Conservation (phyloP, 352 stramenopile species). For the Aphanomyces cochlioides region DNA sequence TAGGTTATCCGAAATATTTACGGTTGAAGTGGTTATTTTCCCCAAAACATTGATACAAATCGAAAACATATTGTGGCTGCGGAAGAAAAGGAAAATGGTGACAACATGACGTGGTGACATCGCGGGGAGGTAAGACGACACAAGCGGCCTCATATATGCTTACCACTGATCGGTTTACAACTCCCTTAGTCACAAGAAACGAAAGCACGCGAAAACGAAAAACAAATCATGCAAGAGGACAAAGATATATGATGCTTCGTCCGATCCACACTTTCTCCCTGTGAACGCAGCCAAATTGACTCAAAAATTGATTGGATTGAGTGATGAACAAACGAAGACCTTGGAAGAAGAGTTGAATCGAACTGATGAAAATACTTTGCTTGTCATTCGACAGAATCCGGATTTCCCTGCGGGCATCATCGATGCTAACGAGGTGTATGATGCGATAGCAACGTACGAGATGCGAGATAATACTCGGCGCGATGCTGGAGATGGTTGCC, state of each 20-base stretch:
- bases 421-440: slow-evolving; percentile 18
- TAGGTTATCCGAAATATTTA: no score
- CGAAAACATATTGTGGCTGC: not conserved
- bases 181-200: slow-evolving; percentile 20
- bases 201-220: slow-evolving; percentile 21
- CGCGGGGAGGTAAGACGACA: slow-evolving; percentile 15
- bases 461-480: slow-evolving; percentile 14
- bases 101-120: slow-evolving; percentile 11
- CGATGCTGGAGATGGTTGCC: slow-evolving; percentile 20
- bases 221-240: slow-evolving; percentile 20
- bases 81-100: slow-evolving; percentile 1
- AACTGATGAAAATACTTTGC: slow-evolving; percentile 11
- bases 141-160: not conserved
- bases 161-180: slow-evolving; percentile 18
- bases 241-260: slow-evolving; percentile 8
- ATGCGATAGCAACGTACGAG: slow-evolving; percentile 20
- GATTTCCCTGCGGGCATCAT: slow-evolving; percentile 23
- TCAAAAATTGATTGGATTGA: slow-evolving; percentile 27
- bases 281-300: slow-evolving; percentile 20
- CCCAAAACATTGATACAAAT: slow-evolving; percentile 21
- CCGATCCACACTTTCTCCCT: slow-evolving; percentile 20
- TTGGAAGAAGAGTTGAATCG: slow-evolving; percentile 25
- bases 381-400: slow-evolving; percentile 18
- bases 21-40: no score
- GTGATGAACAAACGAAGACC: slow-evolving; percentile 21